phyloP scores from a whole-genome alignment of 2,329 filamentous ascomycete genomes.

The Juglanconis juglandina region DNA sequence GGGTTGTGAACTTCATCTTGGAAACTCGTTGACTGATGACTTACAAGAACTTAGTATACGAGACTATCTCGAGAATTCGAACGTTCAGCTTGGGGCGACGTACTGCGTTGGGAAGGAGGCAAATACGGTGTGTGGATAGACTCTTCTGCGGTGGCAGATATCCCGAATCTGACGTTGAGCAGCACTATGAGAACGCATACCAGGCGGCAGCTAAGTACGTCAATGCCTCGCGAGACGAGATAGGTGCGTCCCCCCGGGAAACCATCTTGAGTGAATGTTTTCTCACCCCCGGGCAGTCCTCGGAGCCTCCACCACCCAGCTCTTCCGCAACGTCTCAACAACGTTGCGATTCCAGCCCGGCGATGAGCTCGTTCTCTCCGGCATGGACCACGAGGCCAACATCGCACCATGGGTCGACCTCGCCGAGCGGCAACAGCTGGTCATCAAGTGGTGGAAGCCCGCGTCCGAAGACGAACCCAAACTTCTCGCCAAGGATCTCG shows the following conservation, averaged over 20 bases:
- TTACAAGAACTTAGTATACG: constrained; percentile 47
- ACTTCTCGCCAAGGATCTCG: constrained; percentile 55
- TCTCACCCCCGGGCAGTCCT: constrained; percentile 46
- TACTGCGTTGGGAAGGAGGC: constrained; percentile 61
- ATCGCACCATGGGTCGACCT: constrained; percentile 70
- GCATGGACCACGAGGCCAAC: constrained; percentile 75
- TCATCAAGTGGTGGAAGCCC: constrained; percentile 68
- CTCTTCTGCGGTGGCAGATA: neutral
- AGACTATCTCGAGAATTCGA: constrained; percentile 63
- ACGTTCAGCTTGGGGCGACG: constrained; percentile 72
- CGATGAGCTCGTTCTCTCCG: constrained; percentile 68
- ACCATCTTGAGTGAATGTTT: neutral
- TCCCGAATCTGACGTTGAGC: neutral
- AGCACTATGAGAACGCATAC: constrained; percentile 56
- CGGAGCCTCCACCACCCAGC: constrained; percentile 71
- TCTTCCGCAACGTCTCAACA: constrained; percentile 67
- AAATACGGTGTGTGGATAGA: constrained; percentile 35
- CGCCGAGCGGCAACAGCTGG: constrained; percentile 56
- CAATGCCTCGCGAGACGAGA: constrained; percentile 63
- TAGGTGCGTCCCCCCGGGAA: constrained; percentile 44
- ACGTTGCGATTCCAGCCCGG: constrained; percentile 50
- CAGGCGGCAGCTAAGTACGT: constrained; percentile 67
- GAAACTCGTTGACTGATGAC: neutral
- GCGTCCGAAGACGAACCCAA: constrained; percentile 49
- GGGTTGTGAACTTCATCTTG: constrained; percentile 26